These are phyloP conservation scores for Sugiyamaella castrensis DNA, from an alignment of 1,139 yeast species.

Conservation along the genomic window DNA sequence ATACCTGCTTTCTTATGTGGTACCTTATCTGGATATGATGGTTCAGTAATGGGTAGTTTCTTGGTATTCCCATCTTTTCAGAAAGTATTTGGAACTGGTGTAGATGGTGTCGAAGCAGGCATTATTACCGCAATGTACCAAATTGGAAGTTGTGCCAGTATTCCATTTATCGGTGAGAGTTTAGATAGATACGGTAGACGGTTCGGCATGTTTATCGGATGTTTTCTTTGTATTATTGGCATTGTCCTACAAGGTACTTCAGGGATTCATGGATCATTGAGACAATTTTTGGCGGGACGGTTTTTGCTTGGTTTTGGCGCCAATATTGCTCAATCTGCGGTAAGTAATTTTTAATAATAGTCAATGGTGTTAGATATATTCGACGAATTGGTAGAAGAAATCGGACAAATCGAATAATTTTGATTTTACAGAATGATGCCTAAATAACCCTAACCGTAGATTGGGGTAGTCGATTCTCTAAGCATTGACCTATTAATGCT, in stretches of 20 bases:
- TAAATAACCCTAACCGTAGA: no score
- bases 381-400: no score
- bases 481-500: no score
- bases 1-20: slow-evolving; percentile 11
- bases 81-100: slow-evolving; percentile 18
- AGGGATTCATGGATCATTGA: slow-evolving; percentile 5
- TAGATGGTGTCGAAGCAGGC: slow-evolving; percentile 21
- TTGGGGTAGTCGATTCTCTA: no score
- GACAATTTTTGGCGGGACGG: slow-evolving; percentile 25
- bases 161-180: slow-evolving; percentile 18
- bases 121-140: slow-evolving; percentile 22
- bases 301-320: slow-evolving; percentile 26
- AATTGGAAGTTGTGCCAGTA: slow-evolving; percentile 31
- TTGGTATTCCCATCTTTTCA: slow-evolving; percentile 18
- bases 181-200: slow-evolving; percentile 21
- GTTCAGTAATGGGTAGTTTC: slow-evolving; percentile 18
- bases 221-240: slow-evolving; percentile 17
- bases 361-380: no score
- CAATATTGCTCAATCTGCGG: slow-evolving; percentile 23
- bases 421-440: no score
- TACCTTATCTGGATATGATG: slow-evolving; percentile 22
- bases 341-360: no score
- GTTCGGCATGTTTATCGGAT: slow-evolving; percentile 20
- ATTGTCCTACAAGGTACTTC: slow-evolving; percentile 18
- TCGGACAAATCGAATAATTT: no score